phyloP scores from a whole-genome alignment of 345 rosid genomes.

The Eucalyptus regnans region DNA sequence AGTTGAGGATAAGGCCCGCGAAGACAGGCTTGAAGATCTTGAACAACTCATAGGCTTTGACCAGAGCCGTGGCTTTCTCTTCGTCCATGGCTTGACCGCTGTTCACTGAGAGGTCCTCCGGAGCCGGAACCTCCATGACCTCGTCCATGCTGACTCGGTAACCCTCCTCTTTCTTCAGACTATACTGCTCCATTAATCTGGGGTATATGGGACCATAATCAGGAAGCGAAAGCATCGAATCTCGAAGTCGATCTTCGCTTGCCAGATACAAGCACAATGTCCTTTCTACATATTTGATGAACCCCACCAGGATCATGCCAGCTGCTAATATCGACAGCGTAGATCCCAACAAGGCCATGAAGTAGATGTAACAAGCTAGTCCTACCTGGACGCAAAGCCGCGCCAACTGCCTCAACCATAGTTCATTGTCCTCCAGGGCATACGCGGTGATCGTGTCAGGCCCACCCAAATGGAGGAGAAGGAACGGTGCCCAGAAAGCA shows the following conservation, averaged over 20 bases:
- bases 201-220: slow-evolving; percentile 12
- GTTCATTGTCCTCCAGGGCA: too few relatives aligned
- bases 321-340: slow-evolving; percentile 2
- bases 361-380: slow-evolving; percentile 18
- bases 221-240: slow-evolving; percentile 5
- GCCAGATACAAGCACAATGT: slow-evolving; percentile 24
- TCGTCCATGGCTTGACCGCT: too few relatives aligned
- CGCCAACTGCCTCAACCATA: slow-evolving; percentile 9
- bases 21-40: too few relatives aligned
- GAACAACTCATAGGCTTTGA: too few relatives aligned
- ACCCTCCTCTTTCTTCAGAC: neutral
- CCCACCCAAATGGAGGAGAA: too few relatives aligned
- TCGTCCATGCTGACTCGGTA: neutral
- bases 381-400: neutral
- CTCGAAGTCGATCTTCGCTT: slow-evolving; percentile 11
- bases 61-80: too few relatives aligned
- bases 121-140: neutral
- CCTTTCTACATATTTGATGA: slow-evolving; percentile 33
- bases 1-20: too few relatives aligned
- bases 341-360: slow-evolving; percentile 6
- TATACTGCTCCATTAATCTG: neutral
- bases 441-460: too few relatives aligned
- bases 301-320: slow-evolving; percentile 19
- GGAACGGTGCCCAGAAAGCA: too few relatives aligned
- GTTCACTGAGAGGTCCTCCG: too few relatives aligned